Conservation (phyloP, 176 grass and related monocot genomes). For the Carex cristatella region DNA sequence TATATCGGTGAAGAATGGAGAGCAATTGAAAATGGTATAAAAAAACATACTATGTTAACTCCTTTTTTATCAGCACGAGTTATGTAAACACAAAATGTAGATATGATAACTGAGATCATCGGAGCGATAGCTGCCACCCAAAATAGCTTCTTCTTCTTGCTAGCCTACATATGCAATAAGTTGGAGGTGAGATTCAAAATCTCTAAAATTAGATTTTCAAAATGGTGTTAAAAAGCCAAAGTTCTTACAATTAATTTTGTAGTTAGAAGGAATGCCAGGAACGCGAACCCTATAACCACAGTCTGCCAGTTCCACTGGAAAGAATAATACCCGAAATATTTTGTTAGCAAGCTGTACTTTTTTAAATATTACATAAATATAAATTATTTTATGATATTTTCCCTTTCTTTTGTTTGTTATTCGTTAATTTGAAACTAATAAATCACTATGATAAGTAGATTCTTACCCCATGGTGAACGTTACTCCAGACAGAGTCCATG, state of each 20-base stretch:
- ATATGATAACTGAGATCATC: conserved; percentile 63
- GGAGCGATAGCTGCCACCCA: conserved; percentile 85
- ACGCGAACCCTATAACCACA: conserved; percentile 59
- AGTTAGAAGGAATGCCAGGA: conserved; percentile 64
- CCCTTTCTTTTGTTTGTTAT: neutral
- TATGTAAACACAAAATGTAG: conserved; percentile 80
- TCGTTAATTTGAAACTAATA: neutral
- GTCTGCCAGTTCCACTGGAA: conserved; percentile 93
- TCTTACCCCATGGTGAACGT: conserved; percentile 73
- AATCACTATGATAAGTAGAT: neutral
- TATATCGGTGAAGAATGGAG: neutral
- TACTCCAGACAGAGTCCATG: conserved; percentile 72
- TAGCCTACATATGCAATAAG: conserved; percentile 43
- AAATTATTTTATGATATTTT: neutral
- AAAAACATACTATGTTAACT: conserved; percentile 65
- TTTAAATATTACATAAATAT: neutral
- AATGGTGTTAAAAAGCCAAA: neutral
- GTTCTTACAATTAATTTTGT: conserved; percentile 74
- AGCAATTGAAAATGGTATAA: neutral
- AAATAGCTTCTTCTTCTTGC: conserved; percentile 71
- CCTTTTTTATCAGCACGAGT: conserved; percentile 84
- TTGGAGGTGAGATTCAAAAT: neutral
- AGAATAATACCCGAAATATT: neutral
- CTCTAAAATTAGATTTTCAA: neutral
- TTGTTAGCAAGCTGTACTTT: neutral